phyloP scores from a whole-genome alignment of 2,329 filamentous ascomycete species.

The Penicillium psychrosexuale region DNA sequence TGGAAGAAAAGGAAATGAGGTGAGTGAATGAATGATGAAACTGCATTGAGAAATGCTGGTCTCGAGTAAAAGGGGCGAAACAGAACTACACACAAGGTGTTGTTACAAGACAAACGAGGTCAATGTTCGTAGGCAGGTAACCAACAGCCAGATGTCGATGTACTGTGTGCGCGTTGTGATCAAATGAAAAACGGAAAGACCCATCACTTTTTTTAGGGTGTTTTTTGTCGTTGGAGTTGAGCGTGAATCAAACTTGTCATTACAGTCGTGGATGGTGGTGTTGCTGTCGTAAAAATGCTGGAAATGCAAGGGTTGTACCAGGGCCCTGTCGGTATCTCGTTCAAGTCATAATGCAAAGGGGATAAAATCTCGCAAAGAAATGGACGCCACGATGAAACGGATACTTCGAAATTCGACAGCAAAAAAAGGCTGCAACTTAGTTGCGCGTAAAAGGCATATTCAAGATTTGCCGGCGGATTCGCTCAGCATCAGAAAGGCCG shows the following conservation, averaged over 20 bases:
- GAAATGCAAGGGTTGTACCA: conserved; percentile 12
- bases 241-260: conserved; percentile 25
- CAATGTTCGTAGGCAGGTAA: neutral
- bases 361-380: conserved; percentile 20
- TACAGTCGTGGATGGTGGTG: conserved; percentile 33
- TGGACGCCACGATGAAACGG: conserved; percentile 24
- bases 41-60: neutral
- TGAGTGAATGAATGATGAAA: conserved; percentile 12
- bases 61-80: conserved; percentile 9
- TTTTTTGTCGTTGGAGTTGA: conserved; percentile 20
- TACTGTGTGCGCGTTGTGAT: neutral
- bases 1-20: conserved; percentile 12
- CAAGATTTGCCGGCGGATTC: conserved; percentile 40
- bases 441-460: conserved; percentile 35
- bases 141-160: neutral
- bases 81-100: neutral
- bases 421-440: conserved; percentile 15
- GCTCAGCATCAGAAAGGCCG: conserved; percentile 39
- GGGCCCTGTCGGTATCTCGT: conserved; percentile 23
- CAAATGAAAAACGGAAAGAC: conserved; percentile 12
- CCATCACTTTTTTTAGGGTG: conserved; percentile 17
- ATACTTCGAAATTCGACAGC: conserved; percentile 14
- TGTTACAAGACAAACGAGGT: neutral
- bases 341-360: conserved; percentile 29
- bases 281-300: conserved; percentile 33